Evolutionary conservation across 2,329 filamentous ascomycete species (phyloP).

Genomic region (Teratosphaeria pseudoeucalypti): DNA sequence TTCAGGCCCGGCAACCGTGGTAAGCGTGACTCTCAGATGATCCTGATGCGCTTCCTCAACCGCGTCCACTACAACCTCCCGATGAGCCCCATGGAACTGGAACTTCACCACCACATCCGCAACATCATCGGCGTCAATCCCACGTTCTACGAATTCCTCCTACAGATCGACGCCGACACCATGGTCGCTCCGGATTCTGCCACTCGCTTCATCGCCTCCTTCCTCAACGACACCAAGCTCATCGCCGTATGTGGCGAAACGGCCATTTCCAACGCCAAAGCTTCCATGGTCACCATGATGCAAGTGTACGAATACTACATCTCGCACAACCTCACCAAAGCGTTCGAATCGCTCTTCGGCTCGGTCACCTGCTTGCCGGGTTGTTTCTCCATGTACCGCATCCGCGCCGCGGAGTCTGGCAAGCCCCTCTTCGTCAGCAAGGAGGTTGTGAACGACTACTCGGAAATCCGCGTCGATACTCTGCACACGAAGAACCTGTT

Average conservation of each 20-base stretch:
- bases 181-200: slow-evolving; percentile 82
- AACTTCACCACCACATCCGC: slow-evolving; percentile 97
- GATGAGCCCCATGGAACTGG: slow-evolving; percentile 92
- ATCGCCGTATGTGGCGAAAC: slow-evolving; percentile 95
- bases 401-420: slow-evolving; percentile 84
- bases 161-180: slow-evolving; percentile 96
- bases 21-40: slow-evolving; percentile 98
- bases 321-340: slow-evolving; percentile 92
- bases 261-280: slow-evolving; percentile 80
- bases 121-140: slow-evolving; percentile 99
- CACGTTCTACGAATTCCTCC: slow-evolving; percentile 92
- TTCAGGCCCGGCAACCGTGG: slow-evolving; percentile 79
- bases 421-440: slow-evolving; percentile 94
- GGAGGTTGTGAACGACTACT: slow-evolving; percentile 78
- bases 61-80: slow-evolving; percentile 93
- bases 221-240: slow-evolving; percentile 84
- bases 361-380: slow-evolving; percentile 95
- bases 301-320: slow-evolving; percentile 99
- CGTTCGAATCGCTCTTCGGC: slow-evolving; percentile 93
- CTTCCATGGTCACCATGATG: slow-evolving; percentile 95
- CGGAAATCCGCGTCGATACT: slow-evolving; percentile 91
- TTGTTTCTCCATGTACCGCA: slow-evolving; percentile 98
- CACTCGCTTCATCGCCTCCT: slow-evolving; percentile 82
- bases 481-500: slow-evolving; percentile 98
- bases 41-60: slow-evolving; percentile 98